Base-by-base conservation (phyloP, 331 rosid species). In the Spiraea crenata region DNA sequence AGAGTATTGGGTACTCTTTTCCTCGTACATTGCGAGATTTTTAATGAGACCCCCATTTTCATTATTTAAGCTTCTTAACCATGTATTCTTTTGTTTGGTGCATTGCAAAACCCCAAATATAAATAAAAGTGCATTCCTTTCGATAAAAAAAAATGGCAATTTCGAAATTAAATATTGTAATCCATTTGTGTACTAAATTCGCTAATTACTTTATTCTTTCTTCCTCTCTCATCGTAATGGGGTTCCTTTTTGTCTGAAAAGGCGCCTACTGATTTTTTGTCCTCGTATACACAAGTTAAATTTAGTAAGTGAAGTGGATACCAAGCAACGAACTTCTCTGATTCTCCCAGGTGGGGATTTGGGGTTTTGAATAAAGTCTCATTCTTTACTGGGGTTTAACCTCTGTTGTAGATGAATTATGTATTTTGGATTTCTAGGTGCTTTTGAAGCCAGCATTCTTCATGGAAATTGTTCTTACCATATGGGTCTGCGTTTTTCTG, bases 381-480 rank as follows among this genome's bases (percentile, higher is more conserved):
- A n/a, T 71, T 60, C 79, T 65, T 73, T 57, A 66, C 56, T 69
- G 64, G 48, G 77, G 47, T 54, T 54, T 62, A 25, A 74, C 57
- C 19, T 62, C 56, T 61, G 48, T 68, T 57, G 67, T 50, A 49
- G 63, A 86, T 88, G 96, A 79, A 70, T 69, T 50, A 74, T 61
- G 62, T 78, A 76, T 65, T 76, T 82, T 66, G 57, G 63, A 67
- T 56, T 78, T 76, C 57, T 75, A 72, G 83, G 59, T 71, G 71
- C 68, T 79, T 79, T 81, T 80, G 83, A 57, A 77, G 55, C 76
- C 77, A 63, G 13, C 86, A 83, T 81, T 84, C 81, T 84, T 80
- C 82, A 93, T 88, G 96, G 98, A 79, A 84, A 81, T 87, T 71
- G 82, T 64, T 78, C 81, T 83, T 64, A 75, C 78, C 65, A 89